Evolutionary conservation across 352 stramenopile species (phyloP).

Genomic region (Pythium aristosporum): DNA sequence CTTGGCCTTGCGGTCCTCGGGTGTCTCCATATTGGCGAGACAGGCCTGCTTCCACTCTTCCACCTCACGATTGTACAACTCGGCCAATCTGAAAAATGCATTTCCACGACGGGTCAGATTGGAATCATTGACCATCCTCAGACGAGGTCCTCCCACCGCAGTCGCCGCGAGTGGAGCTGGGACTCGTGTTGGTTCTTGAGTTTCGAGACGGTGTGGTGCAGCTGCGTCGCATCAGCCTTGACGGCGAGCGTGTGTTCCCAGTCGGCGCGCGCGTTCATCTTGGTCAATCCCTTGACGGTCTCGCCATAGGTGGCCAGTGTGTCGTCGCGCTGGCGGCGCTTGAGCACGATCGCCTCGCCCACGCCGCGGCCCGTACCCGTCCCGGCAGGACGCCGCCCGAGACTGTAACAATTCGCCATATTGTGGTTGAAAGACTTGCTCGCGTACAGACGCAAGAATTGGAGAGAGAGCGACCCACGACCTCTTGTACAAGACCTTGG

Average conservation of each 20-base stretch:
- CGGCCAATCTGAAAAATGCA: slow-evolving; percentile 40
- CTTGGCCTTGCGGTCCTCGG: slow-evolving; percentile 79
- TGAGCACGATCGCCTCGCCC: slow-evolving; percentile 71
- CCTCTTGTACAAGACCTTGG: not conserved
- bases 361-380: slow-evolving; percentile 41
- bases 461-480: not conserved
- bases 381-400: slow-evolving; percentile 8
- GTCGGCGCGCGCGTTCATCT: slow-evolving; percentile 59
- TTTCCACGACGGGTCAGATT: not conserved
- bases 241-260: slow-evolving; percentile 67
- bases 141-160: slow-evolving; percentile 30
- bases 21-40: slow-evolving; percentile 70
- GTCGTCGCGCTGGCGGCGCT: slow-evolving; percentile 68
- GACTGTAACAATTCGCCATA: slow-evolving; percentile 15
- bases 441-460: not conserved
- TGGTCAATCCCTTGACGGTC: slow-evolving; percentile 47
- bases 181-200: slow-evolving; percentile 81
- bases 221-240: slow-evolving; percentile 48
- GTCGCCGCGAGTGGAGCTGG: slow-evolving; percentile 55
- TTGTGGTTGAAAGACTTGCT: not conserved
- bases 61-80: slow-evolving; percentile 79
- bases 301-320: slow-evolving; percentile 51
- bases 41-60: slow-evolving; percentile 67
- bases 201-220: slow-evolving; percentile 41
- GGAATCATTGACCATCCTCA: too few relatives aligned